Base-by-base conservation (phyloP, 208 protist species). In the Crithidia bombi region DNA sequence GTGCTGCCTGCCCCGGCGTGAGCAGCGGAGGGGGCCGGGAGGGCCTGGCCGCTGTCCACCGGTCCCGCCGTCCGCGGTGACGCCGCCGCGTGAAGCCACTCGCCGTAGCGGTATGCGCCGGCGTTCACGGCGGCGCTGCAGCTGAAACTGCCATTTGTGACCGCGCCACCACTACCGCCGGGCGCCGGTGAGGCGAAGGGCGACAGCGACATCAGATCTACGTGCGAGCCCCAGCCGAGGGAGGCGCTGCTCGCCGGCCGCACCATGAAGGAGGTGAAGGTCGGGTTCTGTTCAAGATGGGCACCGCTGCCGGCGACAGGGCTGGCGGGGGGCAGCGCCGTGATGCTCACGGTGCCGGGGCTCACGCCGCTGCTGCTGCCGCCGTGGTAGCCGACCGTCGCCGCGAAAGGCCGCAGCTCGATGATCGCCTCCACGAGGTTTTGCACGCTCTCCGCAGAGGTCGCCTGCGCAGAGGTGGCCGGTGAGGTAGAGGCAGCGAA, bases 351-450 rank as follows among this genome's bases (percentile, higher is more conserved):
- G 26, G 49, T 41, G 63, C 65, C n/a, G n/a, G n/a, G n/a, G n/a
- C n/a, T n/a, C n/a, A n/a, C 49, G 11, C 55, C 30, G 35, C 35
- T 59, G 33, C 38, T 43, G 62, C 6, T 57, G 39, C 39, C 43
- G 33, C 30, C 23, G 56, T 7, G 55, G 9, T 33, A 21, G 15
- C 12, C n/a, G 3, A 55, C 7, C 7, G 65, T n/a, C 7, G 61
- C 28, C 17, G 74, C 75, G 44, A 51, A 75, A 1, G 71, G 75
- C 7, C 73, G 65, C 39, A 89, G 79, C 68, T 89, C 83, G 2
- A 89, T 52, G 54, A 89, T 83, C 30, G 78, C 71, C 65, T 88
- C 82, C 12, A 83, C 74, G 4, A 79, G 59, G 3, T 65, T 66
- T 32, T 56, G 51, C 33, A 75, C 58, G 30, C 57, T 78, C 59